Evolutionary conservation across 345 rosid genomes (phyloP).

Genomic region (Orychophragmus violaceus): DNA sequence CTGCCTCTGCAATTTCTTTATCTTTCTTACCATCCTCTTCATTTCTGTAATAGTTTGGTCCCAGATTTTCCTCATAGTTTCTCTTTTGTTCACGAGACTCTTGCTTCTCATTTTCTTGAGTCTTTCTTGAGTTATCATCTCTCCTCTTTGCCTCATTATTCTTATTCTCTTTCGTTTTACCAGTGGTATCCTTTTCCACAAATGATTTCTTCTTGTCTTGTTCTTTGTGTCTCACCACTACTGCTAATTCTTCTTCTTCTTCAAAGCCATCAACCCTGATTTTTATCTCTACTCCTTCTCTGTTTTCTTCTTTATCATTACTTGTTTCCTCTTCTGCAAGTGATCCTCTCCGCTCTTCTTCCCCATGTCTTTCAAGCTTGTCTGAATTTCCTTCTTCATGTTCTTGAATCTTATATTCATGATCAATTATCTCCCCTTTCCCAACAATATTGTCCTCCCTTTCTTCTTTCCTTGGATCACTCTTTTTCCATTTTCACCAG

Average conservation of each 20-base stretch:
- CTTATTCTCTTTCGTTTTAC: neutral
- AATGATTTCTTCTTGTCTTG: neutral
- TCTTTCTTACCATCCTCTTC: neutral
- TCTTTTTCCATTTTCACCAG: neutral
- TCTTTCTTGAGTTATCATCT: neutral
- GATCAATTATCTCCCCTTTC: neutral
- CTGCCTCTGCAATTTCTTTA: neutral
- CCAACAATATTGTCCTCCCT: neutral
- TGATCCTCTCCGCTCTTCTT: neutral
- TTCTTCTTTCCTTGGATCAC: neutral
- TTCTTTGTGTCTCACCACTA: neutral
- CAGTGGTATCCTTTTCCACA: neutral
- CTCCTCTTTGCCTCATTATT: neutral
- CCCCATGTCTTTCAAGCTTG: neutral
- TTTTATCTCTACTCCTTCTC: neutral
- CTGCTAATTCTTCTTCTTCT: neutral
- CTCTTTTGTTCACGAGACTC: neutral
- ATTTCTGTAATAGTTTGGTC: neutral
- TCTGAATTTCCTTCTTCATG: neutral
- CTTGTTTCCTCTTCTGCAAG: constrained; percentile 1
- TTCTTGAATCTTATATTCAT: no score
- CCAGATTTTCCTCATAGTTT: neutral
- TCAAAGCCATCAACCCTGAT: neutral
- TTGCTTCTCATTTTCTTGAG: neutral
- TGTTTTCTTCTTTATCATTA: constrained; percentile 2